A percentile compares a stretch with the other conserved stretches of the same genome.
These are phyloP conservation scores for Lentinula novae-zelandiae DNA, from an alignment of 1,284 basidiomycete genomes.

Conservation along the genomic window DNA sequence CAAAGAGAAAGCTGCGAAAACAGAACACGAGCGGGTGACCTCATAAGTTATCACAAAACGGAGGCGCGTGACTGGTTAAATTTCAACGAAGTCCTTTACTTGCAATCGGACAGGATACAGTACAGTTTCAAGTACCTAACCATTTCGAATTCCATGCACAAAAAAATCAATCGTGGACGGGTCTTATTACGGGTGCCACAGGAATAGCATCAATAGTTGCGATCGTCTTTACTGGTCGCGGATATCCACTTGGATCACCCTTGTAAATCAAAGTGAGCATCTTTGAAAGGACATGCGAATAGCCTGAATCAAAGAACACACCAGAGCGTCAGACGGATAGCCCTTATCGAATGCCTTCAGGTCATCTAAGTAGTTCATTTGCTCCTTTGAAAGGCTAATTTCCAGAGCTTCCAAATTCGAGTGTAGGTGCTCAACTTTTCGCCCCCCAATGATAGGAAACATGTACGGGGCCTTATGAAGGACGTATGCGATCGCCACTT, in stretches of 20 bases:
- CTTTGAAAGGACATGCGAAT: background rate
- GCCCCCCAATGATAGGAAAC: slow-evolving; percentile 7
- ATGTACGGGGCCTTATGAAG: slow-evolving; percentile 11
- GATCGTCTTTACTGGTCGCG: slow-evolving; percentile 3
- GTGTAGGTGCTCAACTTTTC: slow-evolving; percentile 7
- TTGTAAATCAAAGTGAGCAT: background rate
- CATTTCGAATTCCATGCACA: no score
- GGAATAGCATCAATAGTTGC: slow-evolving; percentile 4
- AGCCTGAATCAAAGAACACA: background rate
- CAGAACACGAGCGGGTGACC: background rate
- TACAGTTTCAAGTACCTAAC: background rate
- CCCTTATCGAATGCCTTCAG: slow-evolving; percentile 7
- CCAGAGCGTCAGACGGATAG: slow-evolving; percentile 4
- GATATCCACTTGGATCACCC: slow-evolving; percentile 4
- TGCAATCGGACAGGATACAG: background rate
- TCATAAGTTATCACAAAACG: no score
- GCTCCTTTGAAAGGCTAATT: slow-evolving; percentile 7
- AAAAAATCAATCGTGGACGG: background rate
- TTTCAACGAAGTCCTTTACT: background rate
- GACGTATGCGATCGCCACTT: slow-evolving; percentile 10
- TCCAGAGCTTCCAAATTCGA: slow-evolving; percentile 8
- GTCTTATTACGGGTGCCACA: background rate
- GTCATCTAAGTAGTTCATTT: slow-evolving; percentile 3
- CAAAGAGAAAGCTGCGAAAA: background rate
- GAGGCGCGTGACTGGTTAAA: background rate